Base-by-base conservation (phyloP, 257 asterid genomes). In the Gynochthodes officinalis region DNA sequence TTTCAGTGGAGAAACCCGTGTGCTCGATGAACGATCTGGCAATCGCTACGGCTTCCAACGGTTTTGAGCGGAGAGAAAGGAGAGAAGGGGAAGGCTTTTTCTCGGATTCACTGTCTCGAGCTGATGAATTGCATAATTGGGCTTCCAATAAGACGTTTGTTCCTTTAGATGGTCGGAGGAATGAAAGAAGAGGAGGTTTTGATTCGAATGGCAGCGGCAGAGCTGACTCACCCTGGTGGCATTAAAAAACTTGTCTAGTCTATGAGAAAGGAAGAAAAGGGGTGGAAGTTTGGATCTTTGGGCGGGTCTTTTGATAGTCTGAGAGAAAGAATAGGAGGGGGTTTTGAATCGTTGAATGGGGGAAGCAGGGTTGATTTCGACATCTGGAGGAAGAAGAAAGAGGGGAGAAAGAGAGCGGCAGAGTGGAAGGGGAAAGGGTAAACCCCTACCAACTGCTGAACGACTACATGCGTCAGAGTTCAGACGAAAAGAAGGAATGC, bases 121-220 rank as follows among this genome's bases (percentile, higher is more conserved):
- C 97, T 16, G 96, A 91, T 32, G 98, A 89, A 53, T 89, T 85
- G 15, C 96, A 91, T 73, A 94, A 86, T 73, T 94, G 98, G 98
- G 92, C 80, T 0, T 72, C 94, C 1, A 91, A 86, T 23, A 94
- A 91, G 84, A 79, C 88, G 43, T 89, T 88, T 73, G 90, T 82
- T 16, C 93, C 91, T 0, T 77, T 93, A 0, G 96, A 91, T 72
- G 85, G 90, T 77, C 81, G 90, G 46, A 52, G 49, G 69, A 96
- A 87, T 5, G 86, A 88, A 60, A 84, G 96, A 61, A 93, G 87
- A 73, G n/a, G n/a, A n/a, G 74, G 92, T 32, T 89, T 89, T 71
- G 97, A 84, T 16, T 82, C 96, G 3, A 75, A 80, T 7, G 87
- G 93, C 15, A 84, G 85, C 1, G 87, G n/a, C n/a, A n/a, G 87